Base-by-base conservation (phyloP, 2,329 filamentous ascomycete species). In the Zasmidium cellare region DNA sequence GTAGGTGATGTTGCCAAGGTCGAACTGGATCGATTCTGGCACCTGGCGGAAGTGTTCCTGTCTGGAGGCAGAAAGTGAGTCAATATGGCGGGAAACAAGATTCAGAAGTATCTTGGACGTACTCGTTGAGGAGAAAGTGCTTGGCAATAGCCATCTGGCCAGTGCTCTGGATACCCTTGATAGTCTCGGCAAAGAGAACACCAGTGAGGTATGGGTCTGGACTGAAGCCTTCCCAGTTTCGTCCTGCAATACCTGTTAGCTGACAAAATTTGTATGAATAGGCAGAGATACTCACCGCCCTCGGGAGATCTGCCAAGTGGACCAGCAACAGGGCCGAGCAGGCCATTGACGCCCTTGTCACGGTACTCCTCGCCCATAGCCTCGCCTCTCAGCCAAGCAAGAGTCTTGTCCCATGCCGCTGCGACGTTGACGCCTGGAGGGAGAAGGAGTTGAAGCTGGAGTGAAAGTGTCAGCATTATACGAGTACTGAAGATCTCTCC, bases 91-190 rank as follows among this genome's bases (percentile, higher is more conserved):
- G n/a, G n/a, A n/a, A n/a, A n/a, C n/a, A n/a, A n/a, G n/a, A n/a
- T n/a, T n/a, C n/a, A n/a, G n/a, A n/a, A n/a, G n/a, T n/a, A n/a
- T n/a, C n/a, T n/a, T n/a, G n/a, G n/a, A n/a, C 25, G 76, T 91
- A 90, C 74, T 91, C 88, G 70, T 92, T 90, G 50, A 77, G n/a
- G 9, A 70, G 82, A 67, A 79, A 88, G 71, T 92, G 89, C 80
- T 92, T 92, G 51, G 88, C 88, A 67, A 88, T 91, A 60, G 92
- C 90, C 76, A 96, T 88, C 54, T 92, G 84, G 72, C 91, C 91
- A 11, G 87, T 86, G 67, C 87, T 84, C 70, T 96, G 91, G 46
- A 96, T 92, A 59, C 92, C 92, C 70, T 84, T 82, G 60, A 94
- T 82, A 1, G 87, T 89, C 69, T 89, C 81, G 28, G 57, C 57